These are phyloP conservation scores for Sisymbrium altissimum DNA, from an alignment of 345 rosid species.

Conservation along the genomic window DNA sequence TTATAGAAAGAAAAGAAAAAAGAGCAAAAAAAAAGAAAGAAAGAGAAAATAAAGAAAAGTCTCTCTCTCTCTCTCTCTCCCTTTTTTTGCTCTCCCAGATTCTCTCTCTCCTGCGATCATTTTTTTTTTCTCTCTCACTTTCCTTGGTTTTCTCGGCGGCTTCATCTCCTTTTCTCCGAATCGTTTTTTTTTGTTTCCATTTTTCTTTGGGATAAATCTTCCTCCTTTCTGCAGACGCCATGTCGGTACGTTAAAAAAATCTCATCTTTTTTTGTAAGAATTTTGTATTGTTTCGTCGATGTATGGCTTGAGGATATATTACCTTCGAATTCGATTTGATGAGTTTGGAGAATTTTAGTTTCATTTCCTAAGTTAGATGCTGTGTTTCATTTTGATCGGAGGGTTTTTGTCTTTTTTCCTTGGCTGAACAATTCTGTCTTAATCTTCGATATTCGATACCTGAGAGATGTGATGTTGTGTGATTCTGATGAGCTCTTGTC, in stretches of 20 bases:
- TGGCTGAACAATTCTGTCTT: not conserved
- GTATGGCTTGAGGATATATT: not conserved
- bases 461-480: slow-evolving; percentile 8
- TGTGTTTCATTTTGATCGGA: slow-evolving; percentile 1
- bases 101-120: slow-evolving; percentile 31
- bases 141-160: slow-evolving; percentile 35
- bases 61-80: slow-evolving; percentile 18
- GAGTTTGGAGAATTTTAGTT: slow-evolving; percentile 12
- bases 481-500: slow-evolving; percentile 16
- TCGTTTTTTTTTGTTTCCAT: slow-evolving; percentile 2
- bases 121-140: slow-evolving; percentile 35
- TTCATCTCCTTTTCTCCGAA: not conserved
- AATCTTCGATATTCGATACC: not conserved
- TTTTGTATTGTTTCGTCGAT: no score
- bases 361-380: not conserved
- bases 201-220: slow-evolving; percentile 26
- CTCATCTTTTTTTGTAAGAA: not conserved
- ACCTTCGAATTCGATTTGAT: slow-evolving; percentile 6
- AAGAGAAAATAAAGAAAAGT: not conserved
- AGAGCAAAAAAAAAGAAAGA: not conserved
- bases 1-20: slow-evolving; percentile 11
- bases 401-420: not conserved
- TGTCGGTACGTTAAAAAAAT: slow-evolving; percentile 34
- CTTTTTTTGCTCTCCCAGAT: slow-evolving; percentile 20
- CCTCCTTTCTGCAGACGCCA: slow-evolving; percentile 20